Conservation (phyloP, 2,329 filamentous ascomycete species). For the Xylariaceae sp. region DNA sequence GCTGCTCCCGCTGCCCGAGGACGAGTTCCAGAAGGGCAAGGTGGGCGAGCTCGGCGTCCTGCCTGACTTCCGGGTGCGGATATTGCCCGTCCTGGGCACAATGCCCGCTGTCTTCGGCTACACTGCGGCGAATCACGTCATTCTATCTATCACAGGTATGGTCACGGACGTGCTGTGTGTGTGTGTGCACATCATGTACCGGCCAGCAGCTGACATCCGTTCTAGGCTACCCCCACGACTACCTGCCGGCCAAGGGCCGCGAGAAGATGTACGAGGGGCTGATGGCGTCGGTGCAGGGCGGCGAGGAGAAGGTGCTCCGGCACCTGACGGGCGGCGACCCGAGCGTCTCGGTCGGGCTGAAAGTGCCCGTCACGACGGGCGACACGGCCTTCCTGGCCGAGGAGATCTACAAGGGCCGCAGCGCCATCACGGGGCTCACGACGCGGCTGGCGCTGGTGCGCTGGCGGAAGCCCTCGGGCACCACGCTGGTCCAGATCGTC, state of each 20-base stretch:
- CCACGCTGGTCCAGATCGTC: slow-evolving; percentile 54
- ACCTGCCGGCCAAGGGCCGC: slow-evolving; percentile 69
- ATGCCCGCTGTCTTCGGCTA: slow-evolving; percentile 98
- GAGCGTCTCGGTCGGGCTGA: slow-evolving; percentile 60
- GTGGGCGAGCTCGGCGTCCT: slow-evolving; percentile 83
- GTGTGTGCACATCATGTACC: slow-evolving; percentile 5
- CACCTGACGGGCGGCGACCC: slow-evolving; percentile 36
- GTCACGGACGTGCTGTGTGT: slow-evolving; percentile 1
- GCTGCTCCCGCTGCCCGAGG: slow-evolving; percentile 76
- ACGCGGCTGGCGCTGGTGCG: slow-evolving; percentile 73
- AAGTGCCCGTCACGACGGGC: slow-evolving; percentile 66
- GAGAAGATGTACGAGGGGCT: slow-evolving; percentile 92
- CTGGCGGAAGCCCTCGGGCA: slow-evolving; percentile 61
- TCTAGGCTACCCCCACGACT: slow-evolving; percentile 77
- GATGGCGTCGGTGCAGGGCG: slow-evolving; percentile 63
- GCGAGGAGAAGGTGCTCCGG: slow-evolving; percentile 68
- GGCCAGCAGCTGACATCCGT: no score
- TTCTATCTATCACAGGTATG: slow-evolving; percentile 60
- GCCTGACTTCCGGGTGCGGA: slow-evolving; percentile 89
- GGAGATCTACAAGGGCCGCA: slow-evolving; percentile 79
- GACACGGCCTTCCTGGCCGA: slow-evolving; percentile 87
- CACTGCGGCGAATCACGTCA: slow-evolving; percentile 84
- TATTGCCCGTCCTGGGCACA: slow-evolving; percentile 87
- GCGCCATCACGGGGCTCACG: slow-evolving; percentile 71
- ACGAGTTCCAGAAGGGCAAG: slow-evolving; percentile 78